A percentile compares a stretch with the other conserved stretches of the same genome.
phyloP scores from a whole-genome alignment of 2,329 filamentous ascomycete species.

The Tolypocladium sp. region DNA sequence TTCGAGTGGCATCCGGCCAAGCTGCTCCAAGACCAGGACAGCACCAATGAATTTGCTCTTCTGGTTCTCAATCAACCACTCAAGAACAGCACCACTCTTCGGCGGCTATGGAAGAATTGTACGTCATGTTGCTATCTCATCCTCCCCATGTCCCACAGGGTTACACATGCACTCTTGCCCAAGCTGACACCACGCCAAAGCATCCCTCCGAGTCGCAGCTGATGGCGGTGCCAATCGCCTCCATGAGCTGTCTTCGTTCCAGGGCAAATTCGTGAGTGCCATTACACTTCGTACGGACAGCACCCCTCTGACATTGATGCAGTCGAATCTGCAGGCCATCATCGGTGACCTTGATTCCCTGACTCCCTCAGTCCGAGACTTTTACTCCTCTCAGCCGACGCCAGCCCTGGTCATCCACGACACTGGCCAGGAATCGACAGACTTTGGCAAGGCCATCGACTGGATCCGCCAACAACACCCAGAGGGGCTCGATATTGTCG shows the following conservation, averaged over 20 bases:
- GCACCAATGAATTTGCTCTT: slow-evolving; percentile 29
- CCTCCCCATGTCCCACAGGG: background rate
- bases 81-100: slow-evolving; percentile 33
- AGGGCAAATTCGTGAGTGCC: slow-evolving; percentile 31
- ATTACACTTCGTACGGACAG: background rate
- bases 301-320: background rate
- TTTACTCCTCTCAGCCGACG: slow-evolving; percentile 49
- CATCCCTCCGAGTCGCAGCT: slow-evolving; percentile 64
- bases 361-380: slow-evolving; percentile 46
- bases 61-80: slow-evolving; percentile 45
- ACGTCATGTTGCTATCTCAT: slow-evolving; percentile 7
- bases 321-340: slow-evolving; percentile 60
- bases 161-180: background rate
- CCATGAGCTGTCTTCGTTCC: slow-evolving; percentile 33
- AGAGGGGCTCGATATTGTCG: slow-evolving; percentile 54
- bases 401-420: slow-evolving; percentile 57
- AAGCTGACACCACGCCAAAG: slow-evolving; percentile 25
- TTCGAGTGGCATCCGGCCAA: slow-evolving; percentile 31
- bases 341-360: slow-evolving; percentile 91
- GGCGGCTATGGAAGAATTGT: slow-evolving; percentile 42
- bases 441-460: slow-evolving; percentile 75
- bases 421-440: slow-evolving; percentile 77
- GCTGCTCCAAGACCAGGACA: slow-evolving; percentile 23
- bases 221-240: slow-evolving; percentile 87
- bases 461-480: slow-evolving; percentile 39